A percentile compares a stretch with the other conserved stretches of the same genome.
phyloP scores from a whole-genome alignment of 2,329 filamentous ascomycete species.

The Neodidymelliopsis sp. region DNA sequence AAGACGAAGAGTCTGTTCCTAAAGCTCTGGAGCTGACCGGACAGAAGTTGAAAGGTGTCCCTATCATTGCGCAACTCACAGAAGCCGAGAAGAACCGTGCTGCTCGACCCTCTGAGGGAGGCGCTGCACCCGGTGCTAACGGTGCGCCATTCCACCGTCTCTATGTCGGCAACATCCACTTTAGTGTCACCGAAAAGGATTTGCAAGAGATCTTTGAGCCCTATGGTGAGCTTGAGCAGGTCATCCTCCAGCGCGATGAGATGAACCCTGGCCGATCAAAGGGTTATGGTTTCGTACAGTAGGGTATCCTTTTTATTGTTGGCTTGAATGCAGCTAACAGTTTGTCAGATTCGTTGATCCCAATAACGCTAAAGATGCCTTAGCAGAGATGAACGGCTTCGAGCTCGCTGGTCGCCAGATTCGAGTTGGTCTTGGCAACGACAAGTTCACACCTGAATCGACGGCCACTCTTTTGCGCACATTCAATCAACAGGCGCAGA shows the following conservation, averaged over 20 bases:
- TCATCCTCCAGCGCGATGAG: slow-evolving; percentile 97
- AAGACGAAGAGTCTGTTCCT: slow-evolving; percentile 90
- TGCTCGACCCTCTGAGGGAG: slow-evolving; percentile 72
- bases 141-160: slow-evolving; percentile 95
- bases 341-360: slow-evolving; percentile 84
- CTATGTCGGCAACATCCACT: slow-evolving; percentile 99
- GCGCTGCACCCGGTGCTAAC: slow-evolving; percentile 73
- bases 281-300: slow-evolving; percentile 99
- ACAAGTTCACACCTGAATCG: slow-evolving; percentile 99
- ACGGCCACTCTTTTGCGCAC: slow-evolving; percentile 91
- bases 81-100: slow-evolving; percentile 99
- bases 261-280: slow-evolving; percentile 64
- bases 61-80: slow-evolving; percentile 96
- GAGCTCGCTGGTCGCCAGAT: slow-evolving; percentile 97
- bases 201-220: slow-evolving; percentile 96
- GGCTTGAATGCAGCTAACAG: too few species aligned
- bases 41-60: slow-evolving; percentile 97
- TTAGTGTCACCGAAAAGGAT: slow-evolving; percentile 97
- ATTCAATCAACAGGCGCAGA: slow-evolving; percentile 70
- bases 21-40: slow-evolving; percentile 97
- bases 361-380: slow-evolving; percentile 86
- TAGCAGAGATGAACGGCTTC: slow-evolving; percentile 99
- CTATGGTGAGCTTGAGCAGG: slow-evolving; percentile 96
- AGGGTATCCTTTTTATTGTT: slow-evolving; percentile 62
- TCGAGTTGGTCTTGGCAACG: slow-evolving; percentile 97